Percentiles rank a stretch among this genome's conserved stretches.
phyloP scores from a whole-genome alignment of 2,329 filamentous ascomycete genomes.

The Neonectria neomacrospora region DNA sequence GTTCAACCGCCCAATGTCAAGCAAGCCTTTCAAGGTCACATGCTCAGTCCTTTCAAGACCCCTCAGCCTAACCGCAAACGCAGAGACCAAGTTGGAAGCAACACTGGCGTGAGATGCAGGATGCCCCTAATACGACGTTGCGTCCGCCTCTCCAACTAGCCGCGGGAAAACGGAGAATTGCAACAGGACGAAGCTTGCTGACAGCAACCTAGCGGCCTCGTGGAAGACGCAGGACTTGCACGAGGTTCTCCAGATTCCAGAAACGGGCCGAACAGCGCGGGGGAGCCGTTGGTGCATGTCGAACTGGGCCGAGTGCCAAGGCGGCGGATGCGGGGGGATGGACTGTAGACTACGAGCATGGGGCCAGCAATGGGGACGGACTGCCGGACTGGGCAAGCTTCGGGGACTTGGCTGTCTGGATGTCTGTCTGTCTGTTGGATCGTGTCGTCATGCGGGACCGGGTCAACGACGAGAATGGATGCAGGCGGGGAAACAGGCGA shows the following conservation, averaged over 20 bases:
- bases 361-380: conserved; percentile 11
- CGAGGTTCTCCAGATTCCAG: conserved; percentile 25
- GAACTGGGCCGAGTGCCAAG: conserved; percentile 18
- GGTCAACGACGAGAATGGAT: not conserved
- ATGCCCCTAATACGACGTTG: conserved; percentile 28
- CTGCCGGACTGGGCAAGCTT: conserved; percentile 10
- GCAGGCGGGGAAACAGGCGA: not conserved
- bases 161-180: conserved; percentile 19
- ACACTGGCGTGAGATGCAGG: conserved; percentile 6
- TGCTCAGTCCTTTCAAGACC: not conserved
- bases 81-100: conserved; percentile 4
- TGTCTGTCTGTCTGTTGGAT: not conserved
- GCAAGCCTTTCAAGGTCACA: conserved; percentile 6
- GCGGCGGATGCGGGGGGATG: conserved; percentile 23
- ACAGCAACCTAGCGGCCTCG: not conserved
- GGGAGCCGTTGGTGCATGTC: conserved; percentile 24
- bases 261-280: conserved; percentile 42
- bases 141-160: conserved; percentile 5
- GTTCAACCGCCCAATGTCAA: conserved; percentile 25
- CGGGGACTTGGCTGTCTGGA: not conserved
- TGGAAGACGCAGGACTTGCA: conserved; percentile 1
- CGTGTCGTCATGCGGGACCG: conserved; percentile 12
- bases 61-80: too few species aligned
- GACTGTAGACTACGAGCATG: conserved; percentile 3
- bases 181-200: conserved; percentile 23